These are phyloP conservation scores for Lactarius trivialis DNA, from an alignment of 768 basidiomycete species.

Conservation along the genomic window DNA sequence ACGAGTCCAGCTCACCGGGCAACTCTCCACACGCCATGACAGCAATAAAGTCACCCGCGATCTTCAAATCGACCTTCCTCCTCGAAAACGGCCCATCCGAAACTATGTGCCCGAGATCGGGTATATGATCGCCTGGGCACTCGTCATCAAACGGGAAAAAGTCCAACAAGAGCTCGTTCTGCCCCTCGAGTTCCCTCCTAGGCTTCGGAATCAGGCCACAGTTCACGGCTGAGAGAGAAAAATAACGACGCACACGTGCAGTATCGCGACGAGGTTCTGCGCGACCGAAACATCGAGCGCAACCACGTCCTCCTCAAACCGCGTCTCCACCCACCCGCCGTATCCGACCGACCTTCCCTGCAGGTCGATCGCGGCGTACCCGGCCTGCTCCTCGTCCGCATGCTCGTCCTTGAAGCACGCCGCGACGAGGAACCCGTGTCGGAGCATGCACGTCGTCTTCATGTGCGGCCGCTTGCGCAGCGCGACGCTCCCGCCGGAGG, in stretches of 20 bases:
- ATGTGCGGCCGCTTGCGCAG: background rate
- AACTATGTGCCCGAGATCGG: background rate
- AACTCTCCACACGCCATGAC: background rate
- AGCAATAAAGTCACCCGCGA: background rate
- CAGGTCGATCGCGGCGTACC: background rate
- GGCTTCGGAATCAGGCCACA: background rate
- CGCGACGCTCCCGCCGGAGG: background rate
- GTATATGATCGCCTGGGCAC: background rate
- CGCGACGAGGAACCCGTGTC: background rate
- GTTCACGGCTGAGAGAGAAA: too few species aligned
- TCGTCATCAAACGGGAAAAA: background rate
- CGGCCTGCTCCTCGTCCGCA: background rate
- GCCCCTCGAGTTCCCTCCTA: background rate
- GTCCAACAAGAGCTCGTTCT: background rate
- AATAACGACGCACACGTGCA: background rate
- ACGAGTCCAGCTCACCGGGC: background rate
- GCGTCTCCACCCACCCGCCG: background rate
- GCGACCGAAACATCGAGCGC: background rate
- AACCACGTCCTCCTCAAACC: background rate
- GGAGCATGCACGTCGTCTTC: background rate
- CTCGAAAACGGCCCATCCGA: background rate
- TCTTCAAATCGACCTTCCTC: slow-evolving; percentile 2
- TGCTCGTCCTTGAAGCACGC: background rate
- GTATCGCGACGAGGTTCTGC: background rate
- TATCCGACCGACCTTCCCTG: background rate